Conservation (phyloP, 2,329 filamentous ascomycete species). For the Neoarthrinium moseri region DNA sequence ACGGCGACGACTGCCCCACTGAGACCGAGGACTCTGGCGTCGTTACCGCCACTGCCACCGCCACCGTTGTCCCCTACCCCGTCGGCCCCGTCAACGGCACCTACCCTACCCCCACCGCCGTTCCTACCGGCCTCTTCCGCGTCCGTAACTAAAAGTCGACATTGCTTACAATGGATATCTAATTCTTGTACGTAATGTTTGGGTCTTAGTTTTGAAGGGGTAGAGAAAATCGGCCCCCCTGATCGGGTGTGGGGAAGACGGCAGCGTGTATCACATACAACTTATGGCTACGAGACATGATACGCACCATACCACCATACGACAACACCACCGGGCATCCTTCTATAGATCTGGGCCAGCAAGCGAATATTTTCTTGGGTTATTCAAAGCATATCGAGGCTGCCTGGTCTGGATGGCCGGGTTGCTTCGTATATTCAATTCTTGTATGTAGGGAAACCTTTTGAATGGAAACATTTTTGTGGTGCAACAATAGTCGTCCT, state of each 20-base stretch:
- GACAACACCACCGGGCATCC: slow-evolving; percentile 1
- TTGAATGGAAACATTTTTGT: slow-evolving; percentile 7
- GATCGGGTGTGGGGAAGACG: background rate
- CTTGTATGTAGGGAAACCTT: slow-evolving; percentile 2
- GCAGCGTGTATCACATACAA: background rate
- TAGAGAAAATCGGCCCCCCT: slow-evolving; percentile 1
- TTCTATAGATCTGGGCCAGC: slow-evolving; percentile 7
- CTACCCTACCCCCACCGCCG: slow-evolving; percentile 27
- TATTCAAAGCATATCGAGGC: slow-evolving; percentile 2
- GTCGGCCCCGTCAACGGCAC: slow-evolving; percentile 34
- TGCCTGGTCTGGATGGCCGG: slow-evolving; percentile 1
- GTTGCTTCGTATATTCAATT: slow-evolving; percentile 4
- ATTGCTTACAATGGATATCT: slow-evolving; percentile 1
- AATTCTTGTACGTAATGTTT: slow-evolving; percentile 9
- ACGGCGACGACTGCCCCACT: slow-evolving; percentile 17
- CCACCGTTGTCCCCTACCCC: slow-evolving; percentile 38
- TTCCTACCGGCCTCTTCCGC: slow-evolving; percentile 32
- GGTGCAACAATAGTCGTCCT: too few species aligned
- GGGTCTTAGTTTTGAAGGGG: slow-evolving; percentile 4
- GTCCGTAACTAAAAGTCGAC: background rate
- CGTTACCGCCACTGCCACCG: slow-evolving; percentile 27
- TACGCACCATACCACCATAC: slow-evolving; percentile 4
- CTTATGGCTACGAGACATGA: slow-evolving; percentile 5
- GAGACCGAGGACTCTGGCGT: slow-evolving; percentile 31
- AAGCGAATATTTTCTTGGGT: slow-evolving; percentile 4